Evolutionary conservation across 352 stramenopile species (phyloP), one percentile per base, ranked within the genome.

Genomic region (Phytophthora nicotianae): DNA sequence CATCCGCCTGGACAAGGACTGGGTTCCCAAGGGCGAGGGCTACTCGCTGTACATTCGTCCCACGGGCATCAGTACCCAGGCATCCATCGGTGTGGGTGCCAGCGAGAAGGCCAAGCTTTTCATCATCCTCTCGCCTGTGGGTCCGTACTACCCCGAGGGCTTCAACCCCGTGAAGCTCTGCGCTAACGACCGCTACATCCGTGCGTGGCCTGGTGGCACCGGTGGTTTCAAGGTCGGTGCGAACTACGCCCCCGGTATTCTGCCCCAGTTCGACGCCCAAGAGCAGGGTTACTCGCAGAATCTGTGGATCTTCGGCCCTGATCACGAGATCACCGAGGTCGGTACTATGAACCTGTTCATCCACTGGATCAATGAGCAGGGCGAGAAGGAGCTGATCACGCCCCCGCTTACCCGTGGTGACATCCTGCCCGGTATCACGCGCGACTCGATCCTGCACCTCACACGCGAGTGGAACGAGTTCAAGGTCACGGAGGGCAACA

Each of bases 321-420:
- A 99, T 45, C 81, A 98, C 58, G 75, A 91, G 21, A 87, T 95
- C 50, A 95, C 86, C 3, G 86, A 95, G 65, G 86, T 91, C 17
- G 97, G 97, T 48, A 96, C 96, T 3, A 99, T 99, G 97, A 99
- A 99, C 80, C 80, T 99, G 38, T 99, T 99, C 70, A 93, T 99
- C 66, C 89, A 98, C 68, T 95, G 94, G 79, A 82, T 85, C 48
- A 98, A 98, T 65, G 87, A 98, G 55, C 68, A 97, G 5, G 92
- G 89, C 56, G 85, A 93, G 59, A 86, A 94, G 62, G 96, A 99
- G 69, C 81, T 99, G 8, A 90, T 99, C 26, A 99, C 97, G 9
- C 86, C 97, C 14, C 94, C 97, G 17, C 87, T 99, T 20, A 79
- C 88, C 20, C 79, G 90, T 38, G 96, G 96, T 13, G 96, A 99